Base-by-base conservation (phyloP, 2,329 filamentous ascomycete genomes). In the Teratosphaeria zuluensis region DNA sequence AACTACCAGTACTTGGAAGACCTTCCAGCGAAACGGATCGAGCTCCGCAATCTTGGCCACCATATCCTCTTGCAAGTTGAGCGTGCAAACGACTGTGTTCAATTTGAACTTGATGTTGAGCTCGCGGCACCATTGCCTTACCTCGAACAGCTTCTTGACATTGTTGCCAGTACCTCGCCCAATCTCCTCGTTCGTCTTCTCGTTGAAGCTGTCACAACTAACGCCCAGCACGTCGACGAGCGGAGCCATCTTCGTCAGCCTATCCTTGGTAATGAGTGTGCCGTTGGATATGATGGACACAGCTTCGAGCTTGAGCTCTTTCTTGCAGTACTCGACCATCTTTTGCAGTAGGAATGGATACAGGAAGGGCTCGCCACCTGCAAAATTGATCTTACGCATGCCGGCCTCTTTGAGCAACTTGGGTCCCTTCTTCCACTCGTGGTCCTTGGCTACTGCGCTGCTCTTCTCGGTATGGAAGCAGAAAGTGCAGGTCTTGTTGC, bases 401-500 rank as follows among this genome's bases (percentile, higher is more conserved):
- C 80, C 80, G 2, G 78, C 80, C 0, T 76, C 63, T 56, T 74
- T 73, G 12, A 83, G 74, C 1, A 81, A 71, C 1, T 57, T 63
- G 3, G 83, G 72, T 8, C 76, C 80, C 1, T 59, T 61, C 65
- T 80, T 77, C 42, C 77, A 77, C 0, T 77, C 67, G 0, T 70
- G 66, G n/a, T 75, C 62, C 4, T 70, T 59, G 2, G 74, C 72
- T 3, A 78, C 73, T 64, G 78, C 69, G 2, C 77, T 80, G 0
- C 74, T 75, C 38, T 73, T 81, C 6, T 75, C 79, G 1, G 80
- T 83, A 66, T 83, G 80, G 71, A 84, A 83, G 68, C 80, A 84
- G 70, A 83, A 83, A 8, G 74, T 76, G 65, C 80, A 82, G 6
- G 65, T 66, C 30, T 76, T 74, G 68, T 80, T 80, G 66, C 78